Evolutionary conservation across 768 basidiomycete species (phyloP).

Genomic region (Kwoniella newhampshirensis): DNA sequence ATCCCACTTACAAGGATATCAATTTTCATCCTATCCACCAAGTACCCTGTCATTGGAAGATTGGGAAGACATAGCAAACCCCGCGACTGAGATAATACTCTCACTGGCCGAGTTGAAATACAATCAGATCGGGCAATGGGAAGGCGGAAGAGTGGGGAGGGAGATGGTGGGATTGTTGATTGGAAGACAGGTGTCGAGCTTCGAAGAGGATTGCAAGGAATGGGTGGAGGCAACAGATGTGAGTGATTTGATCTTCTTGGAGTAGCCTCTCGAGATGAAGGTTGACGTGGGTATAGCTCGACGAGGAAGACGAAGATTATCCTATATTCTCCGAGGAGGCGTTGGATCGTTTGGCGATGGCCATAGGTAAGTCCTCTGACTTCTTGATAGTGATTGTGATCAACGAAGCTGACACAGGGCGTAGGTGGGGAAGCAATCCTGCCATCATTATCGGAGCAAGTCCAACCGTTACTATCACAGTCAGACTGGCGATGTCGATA

Average conservation of each 20-base stretch:
- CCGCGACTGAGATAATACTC: conserved; percentile 80
- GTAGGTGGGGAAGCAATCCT: conserved; percentile 69
- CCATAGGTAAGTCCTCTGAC: conserved; percentile 55
- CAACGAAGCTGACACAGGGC: background rate
- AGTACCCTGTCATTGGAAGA: conserved; percentile 59
- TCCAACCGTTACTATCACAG: conserved; percentile 75
- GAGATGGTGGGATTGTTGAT: conserved; percentile 47
- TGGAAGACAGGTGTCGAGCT: conserved; percentile 34
- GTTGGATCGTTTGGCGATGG: conserved; percentile 76
- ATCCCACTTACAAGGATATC: conserved; percentile 2
- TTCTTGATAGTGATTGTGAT: too few species aligned
- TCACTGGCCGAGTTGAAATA: conserved; percentile 73
- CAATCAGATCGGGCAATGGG: conserved; percentile 73
- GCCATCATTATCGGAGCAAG: conserved; percentile 76
- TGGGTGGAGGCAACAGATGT: conserved; percentile 73
- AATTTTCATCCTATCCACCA: conserved; percentile 27
- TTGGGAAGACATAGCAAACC: conserved; percentile 66
- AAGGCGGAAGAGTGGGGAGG: conserved; percentile 59
- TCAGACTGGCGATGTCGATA: conserved; percentile 84
- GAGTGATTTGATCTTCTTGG: conserved; percentile 4
- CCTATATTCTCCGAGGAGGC: conserved; percentile 79
- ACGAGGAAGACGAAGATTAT: conserved; percentile 62
- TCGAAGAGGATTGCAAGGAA: conserved; percentile 50
- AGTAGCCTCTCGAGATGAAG: background rate
- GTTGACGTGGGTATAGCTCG: conserved; percentile 53